A percentile compares a stretch with the other conserved stretches of the same genome.
Conservation (phyloP, 2,329 filamentous ascomycete species). For the Paecilomyces fulvus region DNA sequence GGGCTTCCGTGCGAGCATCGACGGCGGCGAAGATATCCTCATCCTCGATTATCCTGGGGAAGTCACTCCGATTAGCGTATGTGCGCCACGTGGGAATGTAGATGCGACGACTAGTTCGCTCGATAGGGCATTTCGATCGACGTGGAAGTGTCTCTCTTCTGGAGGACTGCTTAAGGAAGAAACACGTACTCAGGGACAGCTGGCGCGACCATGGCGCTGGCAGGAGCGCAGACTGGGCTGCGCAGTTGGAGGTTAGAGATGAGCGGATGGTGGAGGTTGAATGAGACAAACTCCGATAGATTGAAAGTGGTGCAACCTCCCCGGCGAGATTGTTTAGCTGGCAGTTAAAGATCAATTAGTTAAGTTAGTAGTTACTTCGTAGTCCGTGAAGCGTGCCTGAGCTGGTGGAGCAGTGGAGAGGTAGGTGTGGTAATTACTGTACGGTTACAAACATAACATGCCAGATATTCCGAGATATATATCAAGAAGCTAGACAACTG, state of each 20-base stretch:
- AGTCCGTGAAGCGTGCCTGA: neutral
- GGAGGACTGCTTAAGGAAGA: constrained; percentile 10
- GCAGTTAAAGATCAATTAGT: neutral
- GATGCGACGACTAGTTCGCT: neutral
- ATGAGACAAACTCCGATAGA: neutral
- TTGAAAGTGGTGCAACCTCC: neutral
- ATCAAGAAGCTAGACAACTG: neutral
- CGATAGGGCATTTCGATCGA: neutral
- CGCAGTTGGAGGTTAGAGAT: constrained; percentile 4
- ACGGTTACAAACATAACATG: neutral
- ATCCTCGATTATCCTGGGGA: constrained; percentile 78
- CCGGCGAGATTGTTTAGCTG: neutral
- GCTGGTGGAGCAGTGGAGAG: neutral
- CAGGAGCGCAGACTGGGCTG: constrained; percentile 11
- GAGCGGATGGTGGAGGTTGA: neutral
- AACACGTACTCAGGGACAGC: constrained; percentile 63
- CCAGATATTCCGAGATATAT: neutral
- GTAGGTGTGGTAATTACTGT: neutral
- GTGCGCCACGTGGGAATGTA: neutral
- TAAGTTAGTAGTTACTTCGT: too few relatives aligned
- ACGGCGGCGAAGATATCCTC: constrained; percentile 75
- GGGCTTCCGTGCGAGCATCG: constrained; percentile 82
- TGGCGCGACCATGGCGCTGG: constrained; percentile 58
- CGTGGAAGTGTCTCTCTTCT: constrained; percentile 7
- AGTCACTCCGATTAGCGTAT: constrained; percentile 2